Evolutionary conservation across 2,329 filamentous ascomycete genomes (phyloP).

Genomic region (Nemania diffusa): DNA sequence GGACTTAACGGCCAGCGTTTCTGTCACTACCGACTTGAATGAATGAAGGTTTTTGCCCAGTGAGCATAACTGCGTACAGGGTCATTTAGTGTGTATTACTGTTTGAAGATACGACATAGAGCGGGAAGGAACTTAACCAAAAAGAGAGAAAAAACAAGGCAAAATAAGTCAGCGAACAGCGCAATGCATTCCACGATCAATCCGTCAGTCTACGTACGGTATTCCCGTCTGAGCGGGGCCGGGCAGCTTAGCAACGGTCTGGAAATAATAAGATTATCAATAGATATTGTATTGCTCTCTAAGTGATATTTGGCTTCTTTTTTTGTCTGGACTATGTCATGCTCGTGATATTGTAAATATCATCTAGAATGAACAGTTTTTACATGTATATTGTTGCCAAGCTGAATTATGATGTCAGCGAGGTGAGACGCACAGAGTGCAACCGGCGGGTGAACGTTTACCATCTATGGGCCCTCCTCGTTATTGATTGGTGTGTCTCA

Average conservation of each 20-base stretch:
- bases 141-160: conserved; percentile 19
- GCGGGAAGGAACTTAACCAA: not conserved
- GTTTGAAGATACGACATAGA: conserved; percentile 19
- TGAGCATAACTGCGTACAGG: conserved; percentile 10
- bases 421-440: not conserved
- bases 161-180: conserved; percentile 26
- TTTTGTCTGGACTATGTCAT: not conserved
- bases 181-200: conserved; percentile 2
- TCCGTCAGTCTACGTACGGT: not conserved
- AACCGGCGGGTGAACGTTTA: too few relatives aligned
- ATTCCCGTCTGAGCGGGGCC: not conserved
- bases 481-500: conserved; percentile 25
- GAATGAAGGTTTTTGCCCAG: conserved; percentile 10
- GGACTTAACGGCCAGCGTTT: conserved; percentile 27
- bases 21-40: conserved; percentile 39
- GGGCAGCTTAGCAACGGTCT: not conserved
- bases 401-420: not conserved
- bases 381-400: too few relatives aligned
- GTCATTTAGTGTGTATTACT: conserved; percentile 23
- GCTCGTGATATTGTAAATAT: not conserved
- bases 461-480: not conserved
- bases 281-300: not conserved
- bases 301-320: not conserved
- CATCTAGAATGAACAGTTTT: too few relatives aligned
- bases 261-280: not conserved